phyloP scores from a whole-genome alignment of 208 protist genomes.

The Acanthamoeba sp. region DNA sequence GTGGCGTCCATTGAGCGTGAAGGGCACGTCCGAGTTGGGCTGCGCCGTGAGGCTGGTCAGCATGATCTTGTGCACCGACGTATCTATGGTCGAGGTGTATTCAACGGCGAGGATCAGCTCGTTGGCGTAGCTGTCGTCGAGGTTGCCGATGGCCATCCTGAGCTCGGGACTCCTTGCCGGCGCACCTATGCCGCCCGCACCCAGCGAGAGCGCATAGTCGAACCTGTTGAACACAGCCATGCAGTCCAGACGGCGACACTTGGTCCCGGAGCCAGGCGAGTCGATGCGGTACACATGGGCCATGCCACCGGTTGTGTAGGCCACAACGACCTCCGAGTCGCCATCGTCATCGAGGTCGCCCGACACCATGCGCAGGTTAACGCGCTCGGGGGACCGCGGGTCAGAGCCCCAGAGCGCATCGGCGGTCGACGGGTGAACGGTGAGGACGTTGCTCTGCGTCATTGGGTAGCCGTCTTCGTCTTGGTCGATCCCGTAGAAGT shows the following conservation, averaged over 20 bases:
- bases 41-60: conserved; percentile 1
- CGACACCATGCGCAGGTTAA: conserved; percentile 25
- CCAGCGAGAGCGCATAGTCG: not conserved
- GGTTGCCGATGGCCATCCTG: conserved; percentile 14
- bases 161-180: not conserved
- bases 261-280: not conserved
- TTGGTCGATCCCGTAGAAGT: conserved; percentile 13
- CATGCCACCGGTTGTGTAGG: not conserved
- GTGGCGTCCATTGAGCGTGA: conserved; percentile 11
- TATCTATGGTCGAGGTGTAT: not conserved
- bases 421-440: not conserved
- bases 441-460: conserved; percentile 1
- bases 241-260: conserved; percentile 7
- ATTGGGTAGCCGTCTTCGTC: conserved; percentile 1
- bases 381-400: not conserved
- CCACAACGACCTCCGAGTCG: conserved; percentile 2
- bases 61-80: not conserved
- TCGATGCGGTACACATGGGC: not conserved
- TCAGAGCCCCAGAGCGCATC: not conserved
- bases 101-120: not conserved
- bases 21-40: not conserved
- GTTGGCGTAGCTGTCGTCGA: conserved; percentile 11
- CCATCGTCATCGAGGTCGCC: conserved; percentile 45
- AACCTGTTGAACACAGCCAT: not conserved
- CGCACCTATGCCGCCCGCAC: not conserved